Conservation (phyloP, 2,329 filamentous ascomycete species). For the Acrocalymma vagum region DNA sequence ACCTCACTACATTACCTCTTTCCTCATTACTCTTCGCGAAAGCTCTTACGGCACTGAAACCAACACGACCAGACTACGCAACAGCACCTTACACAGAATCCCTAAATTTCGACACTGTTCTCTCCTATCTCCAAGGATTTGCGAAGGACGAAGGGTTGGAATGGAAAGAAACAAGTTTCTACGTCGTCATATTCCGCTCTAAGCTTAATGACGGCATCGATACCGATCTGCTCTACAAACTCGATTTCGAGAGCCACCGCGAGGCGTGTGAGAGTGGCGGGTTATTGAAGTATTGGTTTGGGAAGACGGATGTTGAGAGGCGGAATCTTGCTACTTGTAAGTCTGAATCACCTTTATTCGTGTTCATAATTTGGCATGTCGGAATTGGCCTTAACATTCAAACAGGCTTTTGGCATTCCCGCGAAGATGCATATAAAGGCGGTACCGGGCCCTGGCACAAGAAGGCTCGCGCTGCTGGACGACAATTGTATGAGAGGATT, state of each 20-base stretch:
- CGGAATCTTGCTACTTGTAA: conserved; percentile 80
- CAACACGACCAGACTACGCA: conserved; percentile 75
- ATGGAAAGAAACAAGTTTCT: conserved; percentile 75
- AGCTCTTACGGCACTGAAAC: conserved; percentile 71
- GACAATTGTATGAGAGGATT: conserved; percentile 55
- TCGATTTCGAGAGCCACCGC: conserved; percentile 81
- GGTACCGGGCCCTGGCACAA: conserved; percentile 65
- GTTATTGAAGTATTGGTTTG: conserved; percentile 94
- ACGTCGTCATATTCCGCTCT: conserved; percentile 85
- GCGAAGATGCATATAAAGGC: conserved; percentile 68
- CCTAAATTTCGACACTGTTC: conserved; percentile 78
- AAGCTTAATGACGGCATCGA: conserved; percentile 73
- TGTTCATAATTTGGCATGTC: not conserved
- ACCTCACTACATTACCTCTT: conserved; percentile 71
- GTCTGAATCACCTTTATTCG: conserved; percentile 27
- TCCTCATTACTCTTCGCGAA: conserved; percentile 75
- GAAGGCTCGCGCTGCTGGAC: conserved; percentile 59
- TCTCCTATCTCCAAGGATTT: conserved; percentile 66
- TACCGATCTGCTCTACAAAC: conserved; percentile 70
- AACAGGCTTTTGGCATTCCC: conserved; percentile 71
- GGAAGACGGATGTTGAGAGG: conserved; percentile 71
- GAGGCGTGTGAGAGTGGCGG: conserved; percentile 84
- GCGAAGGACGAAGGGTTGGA: conserved; percentile 51
- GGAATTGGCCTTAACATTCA: conserved; percentile 7
- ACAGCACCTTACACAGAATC: conserved; percentile 75